Evolutionary conservation across 768 basidiomycete genomes (phyloP).

Genomic region (Lactarius trivialis): DNA sequence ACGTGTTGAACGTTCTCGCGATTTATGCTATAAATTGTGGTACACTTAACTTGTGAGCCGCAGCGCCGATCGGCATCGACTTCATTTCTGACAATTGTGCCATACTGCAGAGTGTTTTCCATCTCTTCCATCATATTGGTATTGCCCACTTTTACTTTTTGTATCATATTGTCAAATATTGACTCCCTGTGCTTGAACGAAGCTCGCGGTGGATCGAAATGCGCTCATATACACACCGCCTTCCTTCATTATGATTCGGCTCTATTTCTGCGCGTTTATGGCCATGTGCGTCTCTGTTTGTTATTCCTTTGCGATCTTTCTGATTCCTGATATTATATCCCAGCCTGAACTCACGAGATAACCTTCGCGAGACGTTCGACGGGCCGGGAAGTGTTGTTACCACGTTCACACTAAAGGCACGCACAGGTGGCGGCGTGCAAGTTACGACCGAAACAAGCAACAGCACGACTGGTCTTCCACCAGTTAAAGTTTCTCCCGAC

Average conservation of each 20-base stretch:
- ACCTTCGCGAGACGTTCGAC: not conserved
- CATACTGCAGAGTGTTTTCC: not conserved
- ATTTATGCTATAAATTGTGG: conserved; percentile 3
- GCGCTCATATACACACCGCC: not conserved
- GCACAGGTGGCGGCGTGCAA: not conserved
- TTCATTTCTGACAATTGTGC: not conserved
- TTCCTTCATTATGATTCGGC: conserved; percentile 2
- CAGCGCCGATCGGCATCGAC: not conserved
- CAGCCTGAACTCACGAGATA: conserved; percentile 4
- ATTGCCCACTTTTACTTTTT: not conserved
- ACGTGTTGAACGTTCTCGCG: not conserved
- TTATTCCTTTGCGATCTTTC: not conserved
- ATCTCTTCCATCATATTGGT: not conserved
- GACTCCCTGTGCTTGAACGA: not conserved
- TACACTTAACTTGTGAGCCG: not conserved
- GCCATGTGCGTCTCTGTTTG: not conserved
- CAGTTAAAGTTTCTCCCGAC: not conserved
- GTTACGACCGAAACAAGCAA: not conserved
- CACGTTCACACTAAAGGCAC: not conserved
- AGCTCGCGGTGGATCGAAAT: not conserved
- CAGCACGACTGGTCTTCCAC: not conserved
- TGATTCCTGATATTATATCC: not conserved
- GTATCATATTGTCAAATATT: not conserved
- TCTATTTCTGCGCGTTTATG: conserved; percentile 1
- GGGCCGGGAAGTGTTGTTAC: not conserved